Evolutionary conservation across 345 rosid species (phyloP).

Genomic region (Populus euphratica): DNA sequence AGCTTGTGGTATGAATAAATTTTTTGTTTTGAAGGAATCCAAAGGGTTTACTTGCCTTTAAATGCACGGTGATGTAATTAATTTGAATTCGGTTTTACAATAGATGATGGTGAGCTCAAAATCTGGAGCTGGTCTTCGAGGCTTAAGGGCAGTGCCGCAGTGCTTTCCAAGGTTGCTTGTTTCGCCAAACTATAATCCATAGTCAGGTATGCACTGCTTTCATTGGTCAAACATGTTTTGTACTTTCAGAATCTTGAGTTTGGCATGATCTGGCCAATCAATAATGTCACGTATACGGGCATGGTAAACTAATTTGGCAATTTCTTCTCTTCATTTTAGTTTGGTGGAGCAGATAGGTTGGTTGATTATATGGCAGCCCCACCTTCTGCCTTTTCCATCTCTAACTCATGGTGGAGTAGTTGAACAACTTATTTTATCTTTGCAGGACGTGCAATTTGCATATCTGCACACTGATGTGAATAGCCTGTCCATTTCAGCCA

Average conservation of each 20-base stretch:
- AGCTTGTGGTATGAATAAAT: slow-evolving; percentile 75
- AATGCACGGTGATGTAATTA: not conserved
- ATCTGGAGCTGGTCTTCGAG: slow-evolving; percentile 86
- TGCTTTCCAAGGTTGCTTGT: slow-evolving; percentile 65
- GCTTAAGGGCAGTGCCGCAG: slow-evolving; percentile 81
- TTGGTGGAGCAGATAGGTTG: not conserved
- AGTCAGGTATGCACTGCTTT: not conserved
- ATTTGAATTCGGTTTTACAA: slow-evolving; percentile 4
- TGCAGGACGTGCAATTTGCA: too few species aligned
- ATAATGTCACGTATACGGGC: not conserved
- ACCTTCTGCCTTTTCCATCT: not conserved
- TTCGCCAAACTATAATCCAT: slow-evolving; percentile 54
- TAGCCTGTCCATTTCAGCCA: too few species aligned
- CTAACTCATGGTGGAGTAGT: not conserved
- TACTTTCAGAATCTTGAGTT: not conserved
- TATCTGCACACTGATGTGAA: too few species aligned
- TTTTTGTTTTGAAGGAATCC: not conserved
- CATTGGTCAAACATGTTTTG: not conserved
- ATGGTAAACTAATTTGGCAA: not conserved
- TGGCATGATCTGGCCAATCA: too few species aligned
- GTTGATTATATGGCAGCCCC: not conserved
- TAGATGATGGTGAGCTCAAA: slow-evolving; percentile 94
- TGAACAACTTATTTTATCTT: not conserved
- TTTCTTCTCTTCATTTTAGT: not conserved
- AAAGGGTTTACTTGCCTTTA: not conserved